Base-by-base conservation (phyloP, 2,329 filamentous ascomycete genomes). In the Lomentospora prolificans region DNA sequence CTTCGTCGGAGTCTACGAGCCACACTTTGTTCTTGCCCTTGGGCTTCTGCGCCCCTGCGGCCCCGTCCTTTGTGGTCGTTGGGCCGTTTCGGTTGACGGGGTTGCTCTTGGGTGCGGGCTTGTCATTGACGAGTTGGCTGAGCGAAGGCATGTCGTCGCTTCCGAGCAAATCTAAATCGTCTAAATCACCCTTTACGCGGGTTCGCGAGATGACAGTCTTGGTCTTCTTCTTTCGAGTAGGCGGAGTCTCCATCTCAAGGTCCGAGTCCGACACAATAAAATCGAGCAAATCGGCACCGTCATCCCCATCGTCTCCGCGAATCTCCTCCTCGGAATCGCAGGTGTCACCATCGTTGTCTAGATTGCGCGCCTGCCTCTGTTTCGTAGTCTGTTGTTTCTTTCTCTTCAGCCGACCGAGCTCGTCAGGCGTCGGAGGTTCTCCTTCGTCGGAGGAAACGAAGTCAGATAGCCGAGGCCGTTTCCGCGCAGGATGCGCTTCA, bases 281-380 rank as follows among this genome's bases (percentile, higher is more conserved):
- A 9, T 53, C 58, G 9, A 30, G 52, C 9, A 60, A 31, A 51
- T 60, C 59, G 3, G 58, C 57, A 10, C 57, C 59, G 31, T 56
- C 52, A 50, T 60, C 59, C 19, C 52, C 51, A 36, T 46, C 25
- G 7, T 31, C 27, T 19, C 31, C 44, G 5, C 28, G 27, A 24
- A 55, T 55, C 19, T 50, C 46, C 44, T 55, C 46, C 4, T 58
- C 59, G 8, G 59, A 59, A 12, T 59, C 44, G 30, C 50, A 59
- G 28, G 56, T 51, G 48, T 60, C 59, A 44, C 57, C 57, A 25
- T 46, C 58, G 19, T 46, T 33, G 14, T 54, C 54, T 27, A 57
- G 58, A 12, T 58, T 55, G 5, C 51, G 24, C 19, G 30, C 14
- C 4, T 53, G 25, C 19, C 5, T 10, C 14, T 53, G 33, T 17